A percentile compares a stretch with the other conserved stretches of the same genome.
Evolutionary conservation across 2,329 filamentous ascomycete genomes (phyloP).

Genomic region (Coniella vitis): DNA sequence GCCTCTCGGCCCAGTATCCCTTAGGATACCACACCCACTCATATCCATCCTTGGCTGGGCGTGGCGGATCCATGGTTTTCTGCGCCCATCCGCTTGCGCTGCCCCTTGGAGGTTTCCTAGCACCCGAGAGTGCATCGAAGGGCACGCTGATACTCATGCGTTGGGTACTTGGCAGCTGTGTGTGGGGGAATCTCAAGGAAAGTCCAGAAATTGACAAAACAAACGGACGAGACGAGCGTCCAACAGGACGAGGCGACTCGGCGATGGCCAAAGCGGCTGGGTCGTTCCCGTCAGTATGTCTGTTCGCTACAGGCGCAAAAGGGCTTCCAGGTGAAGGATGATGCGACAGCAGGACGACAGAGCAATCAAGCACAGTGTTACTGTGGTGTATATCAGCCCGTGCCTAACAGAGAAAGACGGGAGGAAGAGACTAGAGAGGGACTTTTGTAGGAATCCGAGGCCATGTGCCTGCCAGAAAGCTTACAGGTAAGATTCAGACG

Average conservation of each 20-base stretch:
- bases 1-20: constrained; percentile 56
- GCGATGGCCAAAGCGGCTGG: no score
- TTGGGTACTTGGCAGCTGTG: background rate
- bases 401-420: background rate
- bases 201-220: background rate
- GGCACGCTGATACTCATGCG: constrained; percentile 15
- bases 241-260: no score
- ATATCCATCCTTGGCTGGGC: constrained; percentile 44
- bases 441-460: background rate
- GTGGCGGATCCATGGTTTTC: constrained; percentile 41
- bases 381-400: background rate
- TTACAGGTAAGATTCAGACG: background rate
- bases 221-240: no score
- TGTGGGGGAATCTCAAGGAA: background rate
- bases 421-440: background rate
- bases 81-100: background rate
- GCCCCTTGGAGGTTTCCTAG: constrained; percentile 7
- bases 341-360: no score
- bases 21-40: constrained; percentile 60
- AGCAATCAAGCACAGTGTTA: background rate
- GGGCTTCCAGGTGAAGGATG: no score
- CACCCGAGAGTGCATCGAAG: constrained; percentile 7
- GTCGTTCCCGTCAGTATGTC: no score
- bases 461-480: no score
- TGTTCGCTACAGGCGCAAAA: no score